These are phyloP conservation scores for Podospora conica DNA, from an alignment of 495 filamentous ascomycete species.

Conservation along the genomic window DNA sequence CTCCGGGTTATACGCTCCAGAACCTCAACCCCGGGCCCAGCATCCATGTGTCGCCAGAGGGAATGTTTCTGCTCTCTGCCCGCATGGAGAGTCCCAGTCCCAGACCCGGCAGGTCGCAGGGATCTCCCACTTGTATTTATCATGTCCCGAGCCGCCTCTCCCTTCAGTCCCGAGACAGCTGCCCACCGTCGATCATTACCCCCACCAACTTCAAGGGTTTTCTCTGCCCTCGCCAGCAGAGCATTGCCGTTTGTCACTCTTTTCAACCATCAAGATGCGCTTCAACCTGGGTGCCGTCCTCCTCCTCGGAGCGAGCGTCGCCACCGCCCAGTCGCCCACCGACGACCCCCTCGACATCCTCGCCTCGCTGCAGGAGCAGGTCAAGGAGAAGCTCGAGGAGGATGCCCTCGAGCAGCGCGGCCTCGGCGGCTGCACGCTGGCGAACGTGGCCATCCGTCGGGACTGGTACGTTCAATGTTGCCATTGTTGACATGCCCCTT, in stretches of 20 bases:
- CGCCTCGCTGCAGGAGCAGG: neutral
- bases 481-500: neutral
- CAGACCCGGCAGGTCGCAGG: neutral
- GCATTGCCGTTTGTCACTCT: neutral
- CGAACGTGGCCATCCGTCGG: neutral
- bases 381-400: neutral
- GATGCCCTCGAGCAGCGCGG: neutral
- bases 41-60: neutral
- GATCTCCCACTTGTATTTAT: neutral
- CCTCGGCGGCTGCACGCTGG: neutral
- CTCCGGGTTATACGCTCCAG: neutral
- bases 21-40: neutral
- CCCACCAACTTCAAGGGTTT: neutral
- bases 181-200: neutral
- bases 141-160: neutral
- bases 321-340: neutral
- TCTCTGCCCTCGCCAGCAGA: neutral
- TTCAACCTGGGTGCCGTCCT: neutral
- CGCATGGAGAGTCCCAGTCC: too few relatives aligned
- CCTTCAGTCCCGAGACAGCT: neutral
- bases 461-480: slow-evolving; percentile 7
- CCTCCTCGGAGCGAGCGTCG: neutral
- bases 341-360: neutral
- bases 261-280: neutral
- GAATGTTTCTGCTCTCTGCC: too few relatives aligned